Conservation (phyloP, 306 rosid species). For the Dalbergia cochinchinensis region DNA sequence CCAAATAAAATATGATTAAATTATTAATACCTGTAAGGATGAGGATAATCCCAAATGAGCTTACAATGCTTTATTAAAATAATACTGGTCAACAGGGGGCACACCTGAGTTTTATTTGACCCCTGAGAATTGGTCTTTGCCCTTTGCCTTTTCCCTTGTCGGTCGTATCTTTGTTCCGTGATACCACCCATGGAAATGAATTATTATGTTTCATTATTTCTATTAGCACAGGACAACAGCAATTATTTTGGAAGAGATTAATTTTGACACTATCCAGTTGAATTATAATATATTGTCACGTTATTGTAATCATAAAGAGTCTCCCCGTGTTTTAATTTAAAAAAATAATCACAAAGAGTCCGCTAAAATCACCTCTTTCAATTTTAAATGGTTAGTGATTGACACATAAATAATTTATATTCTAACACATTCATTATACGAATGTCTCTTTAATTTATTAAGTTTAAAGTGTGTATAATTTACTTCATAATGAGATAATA, state of each 20-base stretch:
- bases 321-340: too few relatives aligned
- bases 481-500: too few relatives aligned
- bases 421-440: too few relatives aligned
- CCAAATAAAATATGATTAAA: neutral
- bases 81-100: neutral
- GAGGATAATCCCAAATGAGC: constrained; percentile 3
- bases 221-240: too few relatives aligned
- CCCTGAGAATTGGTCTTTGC: neutral
- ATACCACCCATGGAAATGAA: neutral
- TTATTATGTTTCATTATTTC: neutral
- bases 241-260: neutral
- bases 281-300: neutral
- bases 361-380: too few relatives aligned
- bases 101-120: neutral
- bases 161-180: neutral
- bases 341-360: too few relatives aligned
- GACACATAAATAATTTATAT: too few relatives aligned
- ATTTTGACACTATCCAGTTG: neutral
- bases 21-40: neutral
- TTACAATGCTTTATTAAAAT: neutral
- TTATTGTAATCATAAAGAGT: neutral
- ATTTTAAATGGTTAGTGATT: too few relatives aligned
- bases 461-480: too few relatives aligned
- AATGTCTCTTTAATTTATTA: too few relatives aligned
- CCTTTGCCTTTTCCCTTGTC: neutral